These are phyloP conservation scores for Mycogone perniciosa DNA, from an alignment of 2,329 filamentous ascomycete genomes.

Conservation along the genomic window DNA sequence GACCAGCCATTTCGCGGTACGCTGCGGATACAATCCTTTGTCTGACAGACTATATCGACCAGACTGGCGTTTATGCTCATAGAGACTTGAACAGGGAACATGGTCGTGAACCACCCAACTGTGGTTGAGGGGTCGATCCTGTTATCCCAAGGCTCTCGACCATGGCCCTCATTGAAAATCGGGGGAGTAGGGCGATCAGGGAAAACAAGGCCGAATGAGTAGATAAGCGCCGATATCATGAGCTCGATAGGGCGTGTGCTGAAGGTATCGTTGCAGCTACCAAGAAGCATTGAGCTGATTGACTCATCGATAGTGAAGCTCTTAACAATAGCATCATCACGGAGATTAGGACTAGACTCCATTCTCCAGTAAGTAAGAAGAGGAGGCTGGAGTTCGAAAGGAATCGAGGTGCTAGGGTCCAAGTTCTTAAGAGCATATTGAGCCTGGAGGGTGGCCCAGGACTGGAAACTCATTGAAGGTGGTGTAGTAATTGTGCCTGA, in stretches of 20 bases:
- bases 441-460: background rate
- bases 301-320: conserved; percentile 4
- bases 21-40: conserved; percentile 17
- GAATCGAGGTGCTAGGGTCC: background rate
- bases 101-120: conserved; percentile 32
- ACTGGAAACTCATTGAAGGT: background rate
- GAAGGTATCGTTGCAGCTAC: conserved; percentile 4
- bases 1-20: conserved; percentile 16
- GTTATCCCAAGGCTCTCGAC: conserved; percentile 26
- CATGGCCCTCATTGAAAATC: conserved; percentile 28
- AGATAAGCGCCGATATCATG: conserved; percentile 18
- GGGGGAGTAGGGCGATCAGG: conserved; percentile 18
- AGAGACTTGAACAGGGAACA: conserved; percentile 21
- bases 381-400: background rate
- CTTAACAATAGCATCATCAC: background rate
- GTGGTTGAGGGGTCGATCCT: conserved; percentile 25
- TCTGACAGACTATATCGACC: conserved; percentile 11
- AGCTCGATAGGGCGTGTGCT: conserved; percentile 11
- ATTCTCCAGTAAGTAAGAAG: conserved; percentile 1
- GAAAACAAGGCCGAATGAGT: conserved; percentile 22
- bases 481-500: background rate
- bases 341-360: background rate
- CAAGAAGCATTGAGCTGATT: conserved; percentile 4
- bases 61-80: background rate
- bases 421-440: conserved; percentile 1